phyloP scores from a whole-genome alignment of 73 alveolate species.

The Breviolum minutum region DNA sequence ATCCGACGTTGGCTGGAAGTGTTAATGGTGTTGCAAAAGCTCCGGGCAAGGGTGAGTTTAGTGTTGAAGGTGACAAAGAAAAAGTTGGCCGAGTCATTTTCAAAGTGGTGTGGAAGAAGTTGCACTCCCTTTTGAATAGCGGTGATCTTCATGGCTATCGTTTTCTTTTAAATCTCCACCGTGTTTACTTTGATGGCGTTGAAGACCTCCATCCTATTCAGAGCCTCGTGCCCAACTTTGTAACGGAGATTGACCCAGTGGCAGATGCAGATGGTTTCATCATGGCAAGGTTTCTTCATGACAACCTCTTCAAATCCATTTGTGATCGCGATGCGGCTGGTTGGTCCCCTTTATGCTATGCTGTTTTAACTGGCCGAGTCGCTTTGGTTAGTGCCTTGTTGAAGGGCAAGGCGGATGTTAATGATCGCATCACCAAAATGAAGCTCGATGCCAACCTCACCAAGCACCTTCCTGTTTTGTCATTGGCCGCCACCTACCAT shows the following conservation, averaged over 20 bases:
- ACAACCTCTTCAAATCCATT: not conserved
- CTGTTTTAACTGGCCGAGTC: not conserved
- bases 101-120: not conserved
- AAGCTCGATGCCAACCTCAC: not conserved
- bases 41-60: not conserved
- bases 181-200: not conserved
- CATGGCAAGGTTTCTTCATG: conserved; percentile 8
- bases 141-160: conserved; percentile 6
- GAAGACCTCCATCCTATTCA: not conserved
- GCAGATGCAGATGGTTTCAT: not conserved
- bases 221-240: not conserved
- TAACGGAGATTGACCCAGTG: not conserved
- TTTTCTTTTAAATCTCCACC: not conserved
- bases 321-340: conserved; percentile 4
- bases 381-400: not conserved
- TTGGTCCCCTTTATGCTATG: conserved; percentile 1
- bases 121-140: not conserved
- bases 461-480: not conserved
- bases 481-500: not conserved
- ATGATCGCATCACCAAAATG: not conserved
- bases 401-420: conserved; percentile 18
- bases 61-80: not conserved
- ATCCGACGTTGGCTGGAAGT: not conserved
- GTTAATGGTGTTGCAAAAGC: not conserved
- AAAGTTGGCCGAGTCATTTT: not conserved